Conservation (phyloP, 2,329 filamentous ascomycete genomes). For the Aspergillus phoenicis region DNA sequence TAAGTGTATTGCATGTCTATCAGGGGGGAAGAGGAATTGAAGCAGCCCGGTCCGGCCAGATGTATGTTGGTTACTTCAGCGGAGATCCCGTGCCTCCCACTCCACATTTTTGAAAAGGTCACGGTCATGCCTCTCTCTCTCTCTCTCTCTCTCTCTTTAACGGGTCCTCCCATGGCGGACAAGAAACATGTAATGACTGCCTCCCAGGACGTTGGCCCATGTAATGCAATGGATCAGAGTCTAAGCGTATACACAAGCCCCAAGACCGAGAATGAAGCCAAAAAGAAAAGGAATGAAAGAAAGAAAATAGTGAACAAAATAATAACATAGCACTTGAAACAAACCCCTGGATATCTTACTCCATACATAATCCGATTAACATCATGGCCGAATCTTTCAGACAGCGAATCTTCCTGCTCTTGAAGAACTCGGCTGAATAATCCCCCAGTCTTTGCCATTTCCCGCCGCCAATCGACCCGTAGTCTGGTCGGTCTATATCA, state of each 20-base stretch:
- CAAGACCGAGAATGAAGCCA: no score
- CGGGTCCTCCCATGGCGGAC: neutral
- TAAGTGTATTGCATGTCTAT: neutral
- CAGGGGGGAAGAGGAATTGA: neutral
- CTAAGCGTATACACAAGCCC: no score
- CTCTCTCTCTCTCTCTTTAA: neutral
- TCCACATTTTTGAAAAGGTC: neutral
- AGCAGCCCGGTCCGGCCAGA: neutral
- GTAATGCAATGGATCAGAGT: no score
- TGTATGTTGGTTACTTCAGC: neutral
- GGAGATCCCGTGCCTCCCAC: neutral
- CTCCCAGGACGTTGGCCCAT: no score
- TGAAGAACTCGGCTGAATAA: neutral
- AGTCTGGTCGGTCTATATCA: neutral
- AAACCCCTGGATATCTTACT: conserved; percentile 4
- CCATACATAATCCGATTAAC: conserved; percentile 2
- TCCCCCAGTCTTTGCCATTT: neutral
- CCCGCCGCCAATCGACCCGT: conserved; percentile 1
- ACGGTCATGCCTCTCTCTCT: neutral
- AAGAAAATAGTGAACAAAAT: neutral
- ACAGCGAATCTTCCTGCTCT: neutral
- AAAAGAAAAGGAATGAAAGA: neutral
- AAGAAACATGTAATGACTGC: neutral
- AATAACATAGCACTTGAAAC: no score
- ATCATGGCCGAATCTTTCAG: conserved; percentile 2